Conservation (phyloP, 345 rosid genomes). For the Murraya paniculata region DNA sequence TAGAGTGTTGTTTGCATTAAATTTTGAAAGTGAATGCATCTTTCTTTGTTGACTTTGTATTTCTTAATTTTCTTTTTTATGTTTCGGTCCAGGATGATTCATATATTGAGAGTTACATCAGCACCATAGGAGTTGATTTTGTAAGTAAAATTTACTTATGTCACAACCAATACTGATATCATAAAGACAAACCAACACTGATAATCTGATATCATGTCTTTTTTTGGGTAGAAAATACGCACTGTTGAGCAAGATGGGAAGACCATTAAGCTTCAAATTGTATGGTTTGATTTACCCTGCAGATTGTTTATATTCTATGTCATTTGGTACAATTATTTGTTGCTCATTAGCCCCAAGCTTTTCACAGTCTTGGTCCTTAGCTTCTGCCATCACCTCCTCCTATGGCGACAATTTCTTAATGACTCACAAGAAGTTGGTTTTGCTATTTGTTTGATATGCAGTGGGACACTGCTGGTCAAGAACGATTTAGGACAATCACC, state of each 20-base stretch:
- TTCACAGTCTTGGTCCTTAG: neutral
- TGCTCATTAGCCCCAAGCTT: neutral
- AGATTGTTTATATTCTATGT: neutral
- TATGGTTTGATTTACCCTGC: neutral
- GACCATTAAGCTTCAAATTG: slow-evolving; percentile 75
- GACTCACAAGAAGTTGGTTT: slow-evolving; percentile 8
- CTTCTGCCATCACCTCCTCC: neutral
- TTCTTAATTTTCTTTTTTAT: neutral
- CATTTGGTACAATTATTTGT: neutral
- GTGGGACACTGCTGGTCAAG: slow-evolving; percentile 99
- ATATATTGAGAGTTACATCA: slow-evolving; percentile 74
- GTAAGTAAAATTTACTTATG: slow-evolving; percentile 33
- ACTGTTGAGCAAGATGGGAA: slow-evolving; percentile 94
- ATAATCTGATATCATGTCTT: slow-evolving; percentile 7
- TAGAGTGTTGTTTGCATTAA: neutral
- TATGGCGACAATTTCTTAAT: neutral
- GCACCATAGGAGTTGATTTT: slow-evolving; percentile 87
- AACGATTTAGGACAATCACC: slow-evolving; percentile 90
- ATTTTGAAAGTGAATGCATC: neutral
- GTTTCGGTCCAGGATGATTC: slow-evolving; percentile 59
- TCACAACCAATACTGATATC: neutral
- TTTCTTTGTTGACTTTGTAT: neutral
- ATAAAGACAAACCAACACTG: neutral
- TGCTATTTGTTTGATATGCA: slow-evolving; percentile 26
- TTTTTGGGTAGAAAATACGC: slow-evolving; percentile 69